Base-by-base conservation (phyloP, 768 basidiomycete genomes). In the Pholiota microspora region DNA sequence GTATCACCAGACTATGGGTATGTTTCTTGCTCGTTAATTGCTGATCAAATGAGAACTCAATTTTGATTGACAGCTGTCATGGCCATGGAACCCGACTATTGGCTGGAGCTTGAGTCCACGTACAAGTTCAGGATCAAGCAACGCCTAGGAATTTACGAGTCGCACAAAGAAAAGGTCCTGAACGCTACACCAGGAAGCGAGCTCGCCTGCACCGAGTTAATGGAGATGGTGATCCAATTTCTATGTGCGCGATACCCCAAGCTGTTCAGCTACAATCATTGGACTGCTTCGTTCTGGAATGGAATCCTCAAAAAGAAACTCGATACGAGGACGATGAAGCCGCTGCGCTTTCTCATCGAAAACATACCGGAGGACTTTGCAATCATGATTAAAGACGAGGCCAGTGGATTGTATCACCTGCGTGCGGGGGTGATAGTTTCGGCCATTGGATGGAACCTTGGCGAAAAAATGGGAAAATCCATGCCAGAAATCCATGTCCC, bases 1-100 rank as follows among this genome's bases (percentile, higher is more conserved):
- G 45, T 83, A 81, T 52, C 74, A 81, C 57, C 81, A 83, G 58
- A 81, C 68, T n/a, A 82, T 81, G 81, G 71, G 80, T 80, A 62
- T 31, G 73, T 60, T n/a, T n/a, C 32, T n/a, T 24, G 25, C 18
- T 12, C 29, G 2, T 31, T 12, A 10, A 12, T 28, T 21, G n/a
- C 9, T 12, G n/a, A n/a, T n/a, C n/a, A n/a, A n/a, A n/a, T n/a
- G n/a, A n/a, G n/a, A n/a, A n/a, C n/a, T n/a, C n/a, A n/a, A n/a
- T n/a, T n/a, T n/a, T n/a, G n/a, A n/a, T n/a, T 49, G 5, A 6
- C 31, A 78, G 81, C 79, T 27, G 59, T 82, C 23, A 73, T 73
- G 65, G 71, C 66, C 40, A 68, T 82, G 58, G 80, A 82, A 46
- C 75, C 77, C 3, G 78, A 82, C 57, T 81, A 74, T 66, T 82